A percentile compares a stretch with the other conserved stretches of the same genome.
Evolutionary conservation across 345 rosid species (phyloP).

Genomic region (Fremontodendron californicum): DNA sequence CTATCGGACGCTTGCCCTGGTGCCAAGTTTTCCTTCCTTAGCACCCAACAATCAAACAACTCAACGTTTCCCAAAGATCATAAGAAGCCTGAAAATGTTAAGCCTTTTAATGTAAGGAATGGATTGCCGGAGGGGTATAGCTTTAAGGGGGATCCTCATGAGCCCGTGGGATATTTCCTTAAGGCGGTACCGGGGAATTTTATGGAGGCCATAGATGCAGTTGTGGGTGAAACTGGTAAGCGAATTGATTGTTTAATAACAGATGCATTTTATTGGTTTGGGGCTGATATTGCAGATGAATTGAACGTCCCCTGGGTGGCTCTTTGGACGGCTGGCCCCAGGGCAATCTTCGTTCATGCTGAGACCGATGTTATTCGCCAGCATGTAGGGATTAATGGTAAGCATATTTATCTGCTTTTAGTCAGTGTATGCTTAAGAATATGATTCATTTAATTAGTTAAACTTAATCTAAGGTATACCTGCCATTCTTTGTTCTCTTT

Average conservation of each 20-base stretch:
- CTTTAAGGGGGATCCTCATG: slow-evolving; percentile 24
- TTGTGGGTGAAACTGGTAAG: slow-evolving; percentile 28
- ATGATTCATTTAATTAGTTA: too few relatives aligned
- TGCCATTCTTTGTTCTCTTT: background rate
- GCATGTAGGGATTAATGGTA: slow-evolving; percentile 23
- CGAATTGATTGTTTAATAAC: slow-evolving; percentile 34
- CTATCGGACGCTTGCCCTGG: slow-evolving; percentile 20
- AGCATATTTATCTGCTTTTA: too few relatives aligned
- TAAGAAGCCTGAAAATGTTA: slow-evolving; percentile 8
- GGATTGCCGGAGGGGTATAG: slow-evolving; percentile 37
- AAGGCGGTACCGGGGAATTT: slow-evolving; percentile 36
- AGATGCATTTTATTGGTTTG: slow-evolving; percentile 59
- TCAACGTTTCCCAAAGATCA: slow-evolving; percentile 6
- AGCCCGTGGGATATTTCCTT: slow-evolving; percentile 35
- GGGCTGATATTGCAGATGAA: slow-evolving; percentile 38
- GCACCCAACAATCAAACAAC: slow-evolving; percentile 33
- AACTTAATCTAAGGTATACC: too few relatives aligned
- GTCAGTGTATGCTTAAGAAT: too few relatives aligned
- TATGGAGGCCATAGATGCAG: slow-evolving; percentile 19
- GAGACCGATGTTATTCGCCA: slow-evolving; percentile 31
- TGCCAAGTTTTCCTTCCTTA: slow-evolving; percentile 35
- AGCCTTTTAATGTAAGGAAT: slow-evolving; percentile 26
- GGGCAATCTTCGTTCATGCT: slow-evolving; percentile 35
- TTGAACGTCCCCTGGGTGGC: slow-evolving; percentile 49
- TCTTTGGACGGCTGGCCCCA: slow-evolving; percentile 47